Conservation (phyloP, 768 basidiomycete species). For the Albatrellus ellisii region DNA sequence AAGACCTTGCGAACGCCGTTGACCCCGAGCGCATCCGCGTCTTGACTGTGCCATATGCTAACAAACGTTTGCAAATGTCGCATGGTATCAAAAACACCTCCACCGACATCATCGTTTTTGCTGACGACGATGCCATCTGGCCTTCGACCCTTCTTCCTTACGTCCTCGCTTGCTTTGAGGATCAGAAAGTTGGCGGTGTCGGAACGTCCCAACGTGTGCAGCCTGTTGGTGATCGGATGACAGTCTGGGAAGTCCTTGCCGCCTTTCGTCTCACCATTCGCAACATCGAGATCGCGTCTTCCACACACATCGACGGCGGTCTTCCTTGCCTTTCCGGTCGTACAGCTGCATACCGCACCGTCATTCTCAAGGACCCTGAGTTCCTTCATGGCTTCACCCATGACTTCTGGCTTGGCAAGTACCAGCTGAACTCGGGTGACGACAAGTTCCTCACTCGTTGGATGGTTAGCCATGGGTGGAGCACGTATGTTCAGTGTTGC, state of each 20-base stretch:
- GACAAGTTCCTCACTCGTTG: conserved; percentile 92
- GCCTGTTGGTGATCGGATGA: conserved; percentile 64
- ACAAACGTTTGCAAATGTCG: conserved; percentile 89
- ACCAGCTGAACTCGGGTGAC: conserved; percentile 89
- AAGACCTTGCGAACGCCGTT: conserved; percentile 80
- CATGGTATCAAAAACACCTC: conserved; percentile 86
- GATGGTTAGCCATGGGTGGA: conserved; percentile 96
- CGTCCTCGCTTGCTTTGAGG: conserved; percentile 86
- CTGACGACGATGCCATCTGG: conserved; percentile 95
- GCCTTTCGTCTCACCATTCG: conserved; percentile 88
- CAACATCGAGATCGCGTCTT: conserved; percentile 83
- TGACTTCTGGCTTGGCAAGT: conserved; percentile 88
- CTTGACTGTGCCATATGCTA: conserved; percentile 83
- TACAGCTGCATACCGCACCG: conserved; percentile 87
- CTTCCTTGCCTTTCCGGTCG: conserved; percentile 86
- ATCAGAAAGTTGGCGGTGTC: conserved; percentile 86
- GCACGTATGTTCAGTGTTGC: conserved; percentile 84
- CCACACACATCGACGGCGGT: conserved; percentile 89
- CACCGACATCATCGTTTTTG: conserved; percentile 90
- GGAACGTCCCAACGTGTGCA: conserved; percentile 87
- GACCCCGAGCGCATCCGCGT: conserved; percentile 78
- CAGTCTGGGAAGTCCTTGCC: conserved; percentile 91
- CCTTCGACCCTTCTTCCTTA: conserved; percentile 83
- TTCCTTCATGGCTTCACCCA: conserved; percentile 90
- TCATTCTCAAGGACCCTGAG: conserved; percentile 90